Conservation (phyloP, 768 basidiomycete genomes). For the Russula foetens region DNA sequence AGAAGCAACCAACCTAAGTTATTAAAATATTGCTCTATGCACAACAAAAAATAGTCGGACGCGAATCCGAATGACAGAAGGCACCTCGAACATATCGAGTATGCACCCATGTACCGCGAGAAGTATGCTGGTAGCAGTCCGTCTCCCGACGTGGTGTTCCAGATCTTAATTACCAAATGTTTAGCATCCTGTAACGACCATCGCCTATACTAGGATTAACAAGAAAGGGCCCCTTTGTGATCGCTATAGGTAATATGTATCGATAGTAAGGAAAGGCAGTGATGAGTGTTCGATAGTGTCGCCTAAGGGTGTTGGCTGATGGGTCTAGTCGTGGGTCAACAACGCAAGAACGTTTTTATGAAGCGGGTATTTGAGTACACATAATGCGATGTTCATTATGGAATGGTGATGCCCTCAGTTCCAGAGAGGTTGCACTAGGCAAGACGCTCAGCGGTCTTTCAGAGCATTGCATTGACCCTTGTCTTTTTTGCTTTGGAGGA, state of each 20-base stretch:
- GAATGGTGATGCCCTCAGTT: background rate
- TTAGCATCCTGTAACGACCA: background rate
- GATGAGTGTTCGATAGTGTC: background rate
- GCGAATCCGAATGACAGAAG: no score
- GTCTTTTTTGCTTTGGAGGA: constrained; percentile 1
- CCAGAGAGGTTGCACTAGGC: background rate
- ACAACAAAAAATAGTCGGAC: background rate
- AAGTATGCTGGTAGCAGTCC: background rate
- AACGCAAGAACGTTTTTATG: background rate
- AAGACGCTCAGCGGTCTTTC: background rate
- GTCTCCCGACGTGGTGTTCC: background rate
- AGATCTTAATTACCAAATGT: background rate
- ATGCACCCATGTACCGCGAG: no score
- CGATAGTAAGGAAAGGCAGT: background rate
- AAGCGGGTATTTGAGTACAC: background rate
- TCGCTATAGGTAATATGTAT: background rate
- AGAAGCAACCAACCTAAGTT: no score
- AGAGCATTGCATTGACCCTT: background rate
- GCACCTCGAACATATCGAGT: no score
- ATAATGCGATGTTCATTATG: background rate
- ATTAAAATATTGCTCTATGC: background rate
- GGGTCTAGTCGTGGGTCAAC: background rate
- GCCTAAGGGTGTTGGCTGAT: background rate
- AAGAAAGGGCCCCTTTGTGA: background rate
- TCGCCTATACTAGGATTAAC: background rate